phyloP scores from a whole-genome alignment of 2,329 filamentous ascomycete species.

The Metarhizium brunneum region DNA sequence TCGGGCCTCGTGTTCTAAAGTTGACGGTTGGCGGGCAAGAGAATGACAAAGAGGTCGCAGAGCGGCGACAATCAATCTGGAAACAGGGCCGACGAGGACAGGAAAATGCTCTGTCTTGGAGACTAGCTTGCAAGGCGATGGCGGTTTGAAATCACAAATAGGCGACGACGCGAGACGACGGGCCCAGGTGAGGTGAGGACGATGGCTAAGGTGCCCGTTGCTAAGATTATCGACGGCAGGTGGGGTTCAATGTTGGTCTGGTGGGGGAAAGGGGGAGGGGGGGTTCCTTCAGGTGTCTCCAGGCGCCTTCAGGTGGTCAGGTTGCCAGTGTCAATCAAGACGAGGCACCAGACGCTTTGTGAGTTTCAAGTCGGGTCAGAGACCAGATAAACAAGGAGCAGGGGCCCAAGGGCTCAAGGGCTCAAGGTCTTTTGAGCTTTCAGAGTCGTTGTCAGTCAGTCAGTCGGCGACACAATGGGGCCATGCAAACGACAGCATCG shows the following conservation, averaged over 20 bases:
- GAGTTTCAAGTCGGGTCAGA: background rate
- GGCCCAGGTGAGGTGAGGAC: no score
- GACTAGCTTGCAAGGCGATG: background rate
- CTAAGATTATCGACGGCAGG: background rate
- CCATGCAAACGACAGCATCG: background rate
- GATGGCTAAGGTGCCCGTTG: background rate
- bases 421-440: background rate
- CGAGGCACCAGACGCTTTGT: background rate
- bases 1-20: conserved; percentile 5
- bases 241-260: background rate
- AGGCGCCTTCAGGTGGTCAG: background rate
- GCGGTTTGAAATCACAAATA: background rate
- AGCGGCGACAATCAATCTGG: background rate
- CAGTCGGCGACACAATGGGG: background rate
- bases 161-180: background rate
- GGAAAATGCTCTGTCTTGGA: background rate
- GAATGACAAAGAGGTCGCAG: background rate
- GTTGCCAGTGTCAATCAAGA: no score
- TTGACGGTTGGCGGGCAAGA: background rate
- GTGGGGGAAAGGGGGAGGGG: background rate
- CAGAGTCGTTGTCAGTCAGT: background rate
- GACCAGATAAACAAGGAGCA: background rate
- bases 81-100: background rate
- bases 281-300: background rate
- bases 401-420: background rate